Base-by-base conservation (phyloP, 2,329 filamentous ascomycete genomes). In the Coniochaeta pulveracea region DNA sequence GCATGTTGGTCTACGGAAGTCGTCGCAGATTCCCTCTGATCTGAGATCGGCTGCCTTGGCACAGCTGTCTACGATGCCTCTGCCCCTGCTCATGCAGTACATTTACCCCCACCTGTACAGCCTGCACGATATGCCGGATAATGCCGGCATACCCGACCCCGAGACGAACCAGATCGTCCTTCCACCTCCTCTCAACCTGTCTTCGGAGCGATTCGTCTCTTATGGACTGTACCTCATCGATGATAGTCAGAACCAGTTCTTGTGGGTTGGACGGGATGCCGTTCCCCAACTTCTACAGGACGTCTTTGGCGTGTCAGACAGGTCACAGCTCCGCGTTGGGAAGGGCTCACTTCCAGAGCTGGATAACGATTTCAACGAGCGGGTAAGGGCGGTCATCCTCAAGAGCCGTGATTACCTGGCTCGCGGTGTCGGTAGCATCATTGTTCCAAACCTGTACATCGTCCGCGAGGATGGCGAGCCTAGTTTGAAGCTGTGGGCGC, bases 191-290 rank as follows among this genome's bases (percentile, higher is more conserved):
- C 51, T 85, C 48, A 95, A 95, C 55, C 69, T 96, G 37, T 86
- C 85, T 3, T 94, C 88, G 2, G 85, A 89, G 55, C 76, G 82
- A 29, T 72, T 98, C 32, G 84, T 85, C 4, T 74, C 86, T 1
- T 94, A 93, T 51, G 91, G 91, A 18, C 64, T 98, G 12, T 98
- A 98, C 57, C 72, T 98, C 37, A 91, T 98, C 47, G 91, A 98
- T 48, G 91, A 98, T 50, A 88, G 88, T 3, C 89, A 95, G 58
- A 95, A 85, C 5, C 91, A 98, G 55, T 98, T 98, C 69, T 61
- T 98, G 30, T 98, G 91, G 91, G 72, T 96, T 14, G 91, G 91
- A 10, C 78, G 88, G 22, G 89, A 98, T 45, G 81, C 89, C 2
- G 85, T 98, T 18, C 85, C 86, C 2, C 85, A 93, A 51, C 70